Percentiles rank a stretch among this genome's conserved stretches.
Conservation (phyloP, 2,329 filamentous ascomycete genomes). For the Fusarium sp. region DNA sequence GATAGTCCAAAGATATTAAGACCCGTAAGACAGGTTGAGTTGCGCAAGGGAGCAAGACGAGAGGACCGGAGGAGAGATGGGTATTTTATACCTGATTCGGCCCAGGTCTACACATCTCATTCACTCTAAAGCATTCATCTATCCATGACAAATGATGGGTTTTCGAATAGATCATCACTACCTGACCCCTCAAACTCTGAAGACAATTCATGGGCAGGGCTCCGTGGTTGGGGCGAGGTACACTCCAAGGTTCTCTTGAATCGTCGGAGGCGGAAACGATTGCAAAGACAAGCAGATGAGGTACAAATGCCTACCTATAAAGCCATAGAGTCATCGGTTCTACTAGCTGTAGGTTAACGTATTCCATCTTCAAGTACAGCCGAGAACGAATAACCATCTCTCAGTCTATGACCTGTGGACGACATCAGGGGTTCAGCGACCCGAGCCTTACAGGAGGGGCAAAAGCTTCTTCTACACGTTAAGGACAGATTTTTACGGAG, state of each 20-base stretch:
- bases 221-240: not conserved
- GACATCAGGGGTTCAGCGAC: not conserved
- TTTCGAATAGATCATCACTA: not conserved
- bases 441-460: not conserved
- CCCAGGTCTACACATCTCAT: not conserved
- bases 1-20: not conserved
- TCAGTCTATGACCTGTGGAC: not conserved
- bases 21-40: not conserved
- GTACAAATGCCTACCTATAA: not conserved
- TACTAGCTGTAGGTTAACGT: not conserved
- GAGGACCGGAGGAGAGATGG: not conserved
- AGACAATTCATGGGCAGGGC: not conserved
- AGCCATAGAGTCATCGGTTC: not conserved
- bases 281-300: not conserved
- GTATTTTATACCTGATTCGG: not conserved
- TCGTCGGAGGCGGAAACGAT: not conserved
- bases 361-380: not conserved
- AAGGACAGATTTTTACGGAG: not conserved
- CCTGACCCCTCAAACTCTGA: not conserved
- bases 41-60: not conserved
- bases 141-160: not conserved
- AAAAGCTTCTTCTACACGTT: not conserved
- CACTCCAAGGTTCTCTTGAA: not conserved
- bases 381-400: not conserved
- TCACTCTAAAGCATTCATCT: not conserved